Percentiles rank a stretch among this genome's conserved stretches.
Evolutionary conservation across 257 asterid species (phyloP).

Genomic region (Nicotiana obtusifolia): DNA sequence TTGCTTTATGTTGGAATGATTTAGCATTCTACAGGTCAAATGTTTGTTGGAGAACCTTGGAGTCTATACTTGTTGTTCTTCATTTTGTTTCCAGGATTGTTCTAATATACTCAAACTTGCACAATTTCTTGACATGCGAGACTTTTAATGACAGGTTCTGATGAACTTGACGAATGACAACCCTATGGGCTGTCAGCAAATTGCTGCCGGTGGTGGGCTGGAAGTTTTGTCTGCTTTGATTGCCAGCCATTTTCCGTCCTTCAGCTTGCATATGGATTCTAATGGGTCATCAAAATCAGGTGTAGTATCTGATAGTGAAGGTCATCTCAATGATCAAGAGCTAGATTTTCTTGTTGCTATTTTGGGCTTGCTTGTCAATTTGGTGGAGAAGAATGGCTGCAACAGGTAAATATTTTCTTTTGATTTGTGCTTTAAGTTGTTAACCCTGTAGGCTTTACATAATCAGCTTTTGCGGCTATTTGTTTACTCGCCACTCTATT

Average conservation of each 20-base stretch:
- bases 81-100: background rate
- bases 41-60: background rate
- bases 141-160: slow-evolving; percentile 45
- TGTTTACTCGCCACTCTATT: background rate
- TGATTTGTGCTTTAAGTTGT: slow-evolving; percentile 1
- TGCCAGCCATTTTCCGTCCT: slow-evolving; percentile 56
- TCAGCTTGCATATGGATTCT: slow-evolving; percentile 27
- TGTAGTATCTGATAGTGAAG: slow-evolving; percentile 27
- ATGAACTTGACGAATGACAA: slow-evolving; percentile 80
- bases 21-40: background rate
- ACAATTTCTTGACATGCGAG: background rate
- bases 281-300: slow-evolving; percentile 29
- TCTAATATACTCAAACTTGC: background rate
- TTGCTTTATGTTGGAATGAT: background rate
- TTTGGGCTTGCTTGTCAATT: slow-evolving; percentile 79
- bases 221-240: slow-evolving; percentile 59
- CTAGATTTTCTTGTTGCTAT: slow-evolving; percentile 77
- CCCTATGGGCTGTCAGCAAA: slow-evolving; percentile 66
- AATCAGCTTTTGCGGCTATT: slow-evolving; percentile 8
- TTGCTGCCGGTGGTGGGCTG: slow-evolving; percentile 62
- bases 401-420: slow-evolving; percentile 41
- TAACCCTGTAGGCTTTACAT: slow-evolving; percentile 1
- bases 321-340: slow-evolving; percentile 54
- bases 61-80: background rate
- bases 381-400: slow-evolving; percentile 66